phyloP scores from a whole-genome alignment of 768 basidiomycete genomes.

The Tricholoma hemisulphureum region DNA sequence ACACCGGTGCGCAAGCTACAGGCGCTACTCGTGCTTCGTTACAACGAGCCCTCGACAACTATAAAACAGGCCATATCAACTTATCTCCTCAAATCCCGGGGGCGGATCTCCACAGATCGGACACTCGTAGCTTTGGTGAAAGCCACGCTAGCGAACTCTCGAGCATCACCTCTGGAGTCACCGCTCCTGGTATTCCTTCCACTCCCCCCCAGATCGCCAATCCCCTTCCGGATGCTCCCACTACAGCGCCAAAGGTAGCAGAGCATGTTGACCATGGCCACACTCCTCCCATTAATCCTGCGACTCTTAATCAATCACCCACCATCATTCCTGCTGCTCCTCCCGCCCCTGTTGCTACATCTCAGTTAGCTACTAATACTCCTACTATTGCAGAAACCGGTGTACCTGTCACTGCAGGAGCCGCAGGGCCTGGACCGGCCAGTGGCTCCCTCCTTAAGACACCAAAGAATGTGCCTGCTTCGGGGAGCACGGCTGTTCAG shows the following conservation, averaged over 20 bases:
- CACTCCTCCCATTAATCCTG: constrained; percentile 25
- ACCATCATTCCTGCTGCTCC: constrained; percentile 33
- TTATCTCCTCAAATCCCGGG: constrained; percentile 45
- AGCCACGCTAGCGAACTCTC: constrained; percentile 76
- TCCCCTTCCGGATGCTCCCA: constrained; percentile 15
- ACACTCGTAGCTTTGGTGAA: constrained; percentile 82
- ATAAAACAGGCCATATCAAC: constrained; percentile 63
- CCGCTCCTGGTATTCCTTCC: constrained; percentile 37
- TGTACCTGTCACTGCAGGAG: constrained; percentile 62
- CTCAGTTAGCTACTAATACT: constrained; percentile 30
- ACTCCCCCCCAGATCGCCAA: constrained; percentile 40
- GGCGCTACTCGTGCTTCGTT: constrained; percentile 71
- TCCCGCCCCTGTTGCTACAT: constrained; percentile 20
- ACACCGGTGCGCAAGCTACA: constrained; percentile 60
- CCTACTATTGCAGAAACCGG: constrained; percentile 79
- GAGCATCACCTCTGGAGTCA: constrained; percentile 41
- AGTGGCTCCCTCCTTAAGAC: constrained; percentile 59
- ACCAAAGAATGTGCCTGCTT: constrained; percentile 21
- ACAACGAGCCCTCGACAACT: constrained; percentile 77
- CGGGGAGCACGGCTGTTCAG: constrained; percentile 19
- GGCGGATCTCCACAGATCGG: constrained; percentile 63
- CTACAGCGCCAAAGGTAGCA: constrained; percentile 10
- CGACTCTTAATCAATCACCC: constrained; percentile 17
- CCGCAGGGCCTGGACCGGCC: constrained; percentile 61
- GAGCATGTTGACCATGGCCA: constrained; percentile 16